phyloP scores from a whole-genome alignment of 1,284 basidiomycete genomes.

The Clitocybe nebularis region DNA sequence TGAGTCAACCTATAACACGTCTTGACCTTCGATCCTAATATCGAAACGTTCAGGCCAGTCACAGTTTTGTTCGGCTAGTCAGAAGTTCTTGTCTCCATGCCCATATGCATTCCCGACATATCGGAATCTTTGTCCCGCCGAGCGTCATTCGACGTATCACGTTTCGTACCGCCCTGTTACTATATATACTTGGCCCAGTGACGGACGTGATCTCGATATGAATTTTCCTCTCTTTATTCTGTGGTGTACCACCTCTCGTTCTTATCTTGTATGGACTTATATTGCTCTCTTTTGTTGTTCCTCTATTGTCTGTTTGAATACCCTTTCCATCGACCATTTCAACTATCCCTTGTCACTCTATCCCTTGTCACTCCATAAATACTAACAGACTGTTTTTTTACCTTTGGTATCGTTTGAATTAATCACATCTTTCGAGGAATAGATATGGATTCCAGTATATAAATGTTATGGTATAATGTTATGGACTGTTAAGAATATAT shows the following conservation, averaged over 20 bases:
- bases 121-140: constrained; percentile 45
- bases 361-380: constrained; percentile 4
- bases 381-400: too few species aligned
- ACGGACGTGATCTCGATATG: constrained; percentile 57
- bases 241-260: constrained; percentile 1
- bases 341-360: constrained; percentile 7
- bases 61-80: constrained; percentile 18
- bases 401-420: too few species aligned
- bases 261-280: constrained; percentile 4
- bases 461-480: too few species aligned
- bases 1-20: neutral
- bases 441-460: too few species aligned
- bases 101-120: constrained; percentile 22
- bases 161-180: constrained; percentile 56
- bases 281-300: too few species aligned
- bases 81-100: constrained; percentile 26
- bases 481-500: too few species aligned
- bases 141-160: constrained; percentile 52
- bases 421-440: too few species aligned
- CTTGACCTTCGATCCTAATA: constrained; percentile 10
- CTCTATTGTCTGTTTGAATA: constrained; percentile 5
- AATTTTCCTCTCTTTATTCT: constrained; percentile 19
- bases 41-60: neutral
- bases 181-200: constrained; percentile 45
- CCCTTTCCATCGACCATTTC: constrained; percentile 12